These are phyloP conservation scores for Punica granatum DNA, from an alignment of 345 rosid genomes.

Conservation along the genomic window DNA sequence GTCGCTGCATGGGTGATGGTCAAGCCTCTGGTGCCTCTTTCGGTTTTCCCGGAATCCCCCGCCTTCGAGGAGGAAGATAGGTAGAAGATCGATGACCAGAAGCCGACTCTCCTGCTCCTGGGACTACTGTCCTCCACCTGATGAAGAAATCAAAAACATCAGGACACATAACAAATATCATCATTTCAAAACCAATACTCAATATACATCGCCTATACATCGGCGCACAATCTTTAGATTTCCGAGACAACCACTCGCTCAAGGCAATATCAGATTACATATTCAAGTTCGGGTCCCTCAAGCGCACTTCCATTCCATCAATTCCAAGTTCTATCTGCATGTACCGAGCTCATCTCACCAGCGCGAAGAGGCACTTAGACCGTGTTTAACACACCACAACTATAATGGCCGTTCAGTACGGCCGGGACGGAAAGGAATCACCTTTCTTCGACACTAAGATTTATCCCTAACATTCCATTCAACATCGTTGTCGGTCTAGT, in stretches of 20 bases:
- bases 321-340: no score
- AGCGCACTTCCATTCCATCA: no score
- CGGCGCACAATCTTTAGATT: not conserved
- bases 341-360: no score
- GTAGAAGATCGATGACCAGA: constrained; percentile 83
- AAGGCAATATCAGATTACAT: no score
- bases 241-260: no score
- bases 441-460: no score
- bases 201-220: not conserved
- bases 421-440: no score
- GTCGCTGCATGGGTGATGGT: not conserved
- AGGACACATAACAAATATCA: not conserved
- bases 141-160: not conserved
- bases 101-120: constrained; percentile 46
- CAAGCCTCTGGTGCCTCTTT: constrained; percentile 7
- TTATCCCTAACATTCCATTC: not conserved
- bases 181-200: not conserved
- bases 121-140: constrained; percentile 4
- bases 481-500: not conserved
- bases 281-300: no score
- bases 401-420: no score
- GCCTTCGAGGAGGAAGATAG: constrained; percentile 41
- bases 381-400: no score
- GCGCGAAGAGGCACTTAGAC: no score
- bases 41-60: constrained; percentile 24